Evolutionary conservation across 495 filamentous ascomycete genomes (phyloP).

Genomic region (Penicillium tannophilum): DNA sequence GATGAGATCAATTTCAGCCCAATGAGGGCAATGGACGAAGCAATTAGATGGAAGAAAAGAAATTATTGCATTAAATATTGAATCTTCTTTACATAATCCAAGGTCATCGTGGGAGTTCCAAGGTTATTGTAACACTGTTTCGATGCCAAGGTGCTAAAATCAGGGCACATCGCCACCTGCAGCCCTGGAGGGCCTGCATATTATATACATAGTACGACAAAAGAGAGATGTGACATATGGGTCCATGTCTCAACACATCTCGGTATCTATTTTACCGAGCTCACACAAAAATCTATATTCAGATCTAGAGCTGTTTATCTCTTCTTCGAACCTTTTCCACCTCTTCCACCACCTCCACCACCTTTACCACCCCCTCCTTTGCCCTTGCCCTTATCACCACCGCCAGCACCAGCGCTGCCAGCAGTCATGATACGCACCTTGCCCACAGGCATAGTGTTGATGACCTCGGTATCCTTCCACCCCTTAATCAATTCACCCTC

Average conservation of each 20-base stretch:
- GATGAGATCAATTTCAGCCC: constrained; percentile 6
- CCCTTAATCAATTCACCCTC: constrained; percentile 82
- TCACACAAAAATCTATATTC: neutral
- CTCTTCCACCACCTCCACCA: constrained; percentile 49
- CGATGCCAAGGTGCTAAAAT: neutral
- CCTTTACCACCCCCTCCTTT: constrained; percentile 45
- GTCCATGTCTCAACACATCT: neutral
- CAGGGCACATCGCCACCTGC: neutral
- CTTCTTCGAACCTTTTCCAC: constrained; percentile 20
- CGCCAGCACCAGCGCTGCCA: constrained; percentile 42
- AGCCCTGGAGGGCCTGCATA: neutral
- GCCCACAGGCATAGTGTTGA: constrained; percentile 79
- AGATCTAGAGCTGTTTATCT: constrained; percentile 5
- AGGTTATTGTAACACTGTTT: neutral
- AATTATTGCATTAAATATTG: neutral
- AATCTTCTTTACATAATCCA: neutral
- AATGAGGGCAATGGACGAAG: neutral
- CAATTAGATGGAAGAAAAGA: neutral
- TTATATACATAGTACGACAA: too few species aligned
- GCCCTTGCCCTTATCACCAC: constrained; percentile 49
- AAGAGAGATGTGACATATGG: too few species aligned
- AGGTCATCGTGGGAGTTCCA: neutral
- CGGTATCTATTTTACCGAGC: neutral
- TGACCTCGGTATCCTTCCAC: constrained; percentile 79
- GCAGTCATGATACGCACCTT: constrained; percentile 79